Evolutionary conservation across 306 rosid genomes (phyloP), one percentile per base, ranked within the genome.

Genomic region (Castanea sativa): DNA sequence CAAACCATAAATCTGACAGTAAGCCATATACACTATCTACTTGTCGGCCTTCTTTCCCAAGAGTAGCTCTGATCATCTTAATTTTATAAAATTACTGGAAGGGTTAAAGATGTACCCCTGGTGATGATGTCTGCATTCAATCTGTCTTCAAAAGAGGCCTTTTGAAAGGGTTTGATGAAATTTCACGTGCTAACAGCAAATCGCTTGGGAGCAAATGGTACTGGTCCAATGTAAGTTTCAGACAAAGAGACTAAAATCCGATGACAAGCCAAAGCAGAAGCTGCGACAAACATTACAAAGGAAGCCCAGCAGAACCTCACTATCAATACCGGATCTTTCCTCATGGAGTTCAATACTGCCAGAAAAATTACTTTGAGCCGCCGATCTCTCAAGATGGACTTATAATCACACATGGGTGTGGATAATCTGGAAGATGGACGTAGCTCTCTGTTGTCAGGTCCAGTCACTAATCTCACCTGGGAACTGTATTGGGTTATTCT

Each of bases 181-280:
- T 76, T 73, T 94, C 88, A 92, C 55, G 90, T 82, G 79, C 84
- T 79, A 55, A 92, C 88, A 13, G 91, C 99, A 55, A 87, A 92
- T 76, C 70, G 90, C 85, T 85, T 86, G 2, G 90, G 89, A 73
- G 92, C 80, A 75, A 88, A 77, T 1, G 89, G 74, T 33, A 89
- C 60, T 20, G 88, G 85, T 2, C 81, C 88, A 52, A 95, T 80
- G 86, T 87, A 85, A 49, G 88, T 85, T 86, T 95, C 94, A 0
- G 99, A 91, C 7, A 95, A 71, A 33, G 84, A 85, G 78, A 92
- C 87, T 52, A 90, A 15, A 53, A 73, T 68, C 73, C 86, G 85
- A 55, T 90, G 97, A 74, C 90, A 91, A 84, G 99, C 98, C 88
- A 84, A 20, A 72, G 89, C 85, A 23, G 92, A 87, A 78, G 98